Conservation (phyloP, 73 alveolate species). For the Diophrys appendiculata region DNA sequence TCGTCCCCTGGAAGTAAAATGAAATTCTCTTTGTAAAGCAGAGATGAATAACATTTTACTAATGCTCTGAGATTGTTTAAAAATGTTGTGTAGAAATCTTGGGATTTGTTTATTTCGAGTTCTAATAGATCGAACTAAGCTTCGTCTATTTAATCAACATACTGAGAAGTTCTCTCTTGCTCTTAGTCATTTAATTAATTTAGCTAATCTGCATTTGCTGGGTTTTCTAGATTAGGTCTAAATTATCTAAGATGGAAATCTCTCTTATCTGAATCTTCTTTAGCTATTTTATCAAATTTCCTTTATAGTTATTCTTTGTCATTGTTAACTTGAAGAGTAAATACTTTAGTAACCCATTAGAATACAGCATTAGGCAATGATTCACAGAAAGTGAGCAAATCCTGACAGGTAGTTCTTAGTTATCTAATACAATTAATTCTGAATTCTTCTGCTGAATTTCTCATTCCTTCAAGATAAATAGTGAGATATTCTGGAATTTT, state of each 20-base stretch:
- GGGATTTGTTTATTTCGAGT: conserved; percentile 29
- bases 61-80: conserved; percentile 61
- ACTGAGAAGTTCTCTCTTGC: conserved; percentile 46
- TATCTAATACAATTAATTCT: conserved; percentile 80
- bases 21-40: conserved; percentile 55
- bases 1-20: conserved; percentile 74
- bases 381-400: conserved; percentile 35
- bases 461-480: conserved; percentile 73
- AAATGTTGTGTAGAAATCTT: conserved; percentile 34
- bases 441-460: conserved; percentile 85
- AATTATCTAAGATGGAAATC: conserved; percentile 44
- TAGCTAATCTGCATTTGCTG: conserved; percentile 51
- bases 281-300: conserved; percentile 22
- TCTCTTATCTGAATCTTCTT: conserved; percentile 39
- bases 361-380: conserved; percentile 42
- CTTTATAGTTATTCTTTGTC: conserved; percentile 28
- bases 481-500: conserved; percentile 84
- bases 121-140: conserved; percentile 42
- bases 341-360: conserved; percentile 16
- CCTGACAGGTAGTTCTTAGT: conserved; percentile 77
- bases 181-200: conserved; percentile 52
- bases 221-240: conserved; percentile 73
- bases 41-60: conserved; percentile 42
- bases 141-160: conserved; percentile 28
- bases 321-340: conserved; percentile 9